Base-by-base conservation (phyloP, 108 stramenopile genomes). In the Fistulifera pelliculosa region DNA sequence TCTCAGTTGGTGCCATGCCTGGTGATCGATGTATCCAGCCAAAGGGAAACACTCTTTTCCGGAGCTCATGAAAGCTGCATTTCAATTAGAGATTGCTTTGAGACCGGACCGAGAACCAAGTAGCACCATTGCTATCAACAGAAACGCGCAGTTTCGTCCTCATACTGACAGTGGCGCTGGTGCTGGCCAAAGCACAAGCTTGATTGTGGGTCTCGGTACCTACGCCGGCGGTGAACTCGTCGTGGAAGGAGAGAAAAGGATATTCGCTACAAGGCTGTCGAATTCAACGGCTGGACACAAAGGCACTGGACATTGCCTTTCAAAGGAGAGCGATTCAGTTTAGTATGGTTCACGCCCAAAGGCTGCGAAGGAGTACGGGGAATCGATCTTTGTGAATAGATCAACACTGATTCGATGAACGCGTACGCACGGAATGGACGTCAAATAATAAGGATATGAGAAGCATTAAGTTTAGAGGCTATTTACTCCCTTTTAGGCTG, bases 311-410 rank as follows among this genome's bases (percentile, higher is more conserved):
- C 93, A 7, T 63, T 88, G 60, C 94, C 94, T 4, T 97, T 97
- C 49, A 22, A 47, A 31, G 96, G 96, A 47, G 96, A 97, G 69
- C 78, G 96, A 8, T 97, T 80, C 53, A 75, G 73, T 56, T 65
- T 97, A 22, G 96, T 97, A 8, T 97, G 94, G 94, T 97, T 97
- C 66, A 96, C 96, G 4, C 96, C 94, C 13, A 88, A 86, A 61
- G 88, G 88, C 15, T 88, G 87, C 58, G 87, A 88, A 56, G 87
- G 80, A 23, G 65, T 77, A 61, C 66, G 71, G 38, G 87, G 87
- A 11, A 88, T 88, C 23, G 87, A 88, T 38, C 55, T 84, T 58
- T 71, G 70, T 25, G 12, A 22, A 13, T 8, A 50, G 16, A 52
- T 23, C 47, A n/a, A n/a, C n/a, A n/a, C n/a, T n/a, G n/a, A n/a